A percentile compares a stretch with the other conserved stretches of the same genome.
Conservation (phyloP, 78 protist genomes). For the Salpingoeca rosetta region DNA sequence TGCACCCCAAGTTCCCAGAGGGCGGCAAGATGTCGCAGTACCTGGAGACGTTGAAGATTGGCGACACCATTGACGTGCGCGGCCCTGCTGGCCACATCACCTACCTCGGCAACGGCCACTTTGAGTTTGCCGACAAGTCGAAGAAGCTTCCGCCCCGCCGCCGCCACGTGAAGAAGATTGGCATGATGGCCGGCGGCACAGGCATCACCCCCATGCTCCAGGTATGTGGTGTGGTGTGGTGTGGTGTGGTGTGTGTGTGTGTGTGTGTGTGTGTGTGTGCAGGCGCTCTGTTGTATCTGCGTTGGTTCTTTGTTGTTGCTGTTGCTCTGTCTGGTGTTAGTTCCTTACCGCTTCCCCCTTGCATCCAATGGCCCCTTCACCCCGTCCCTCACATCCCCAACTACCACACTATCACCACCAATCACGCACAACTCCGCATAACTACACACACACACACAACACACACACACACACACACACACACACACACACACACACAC, state of each 20-base stretch:
- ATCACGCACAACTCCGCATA: too few species aligned
- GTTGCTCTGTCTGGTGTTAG: too few species aligned
- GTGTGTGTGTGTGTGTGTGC: too few species aligned
- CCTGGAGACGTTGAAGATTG: constrained; percentile 34
- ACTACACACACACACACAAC: not conserved
- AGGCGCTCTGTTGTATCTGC: too few species aligned
- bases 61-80: constrained; percentile 46
- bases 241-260: too few species aligned
- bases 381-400: not conserved
- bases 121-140: not conserved
- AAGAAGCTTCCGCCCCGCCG: not conserved
- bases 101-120: constrained; percentile 18
- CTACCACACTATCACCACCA: not conserved
- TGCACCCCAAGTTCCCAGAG: constrained; percentile 40
- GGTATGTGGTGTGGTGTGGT: too few species aligned
- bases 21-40: constrained; percentile 60
- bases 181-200: constrained; percentile 59
- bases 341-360: too few species aligned
- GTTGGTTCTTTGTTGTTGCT: too few species aligned
- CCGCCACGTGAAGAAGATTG: constrained; percentile 8
- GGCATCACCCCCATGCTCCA: constrained; percentile 57
- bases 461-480: not conserved
- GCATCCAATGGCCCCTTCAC: not conserved
- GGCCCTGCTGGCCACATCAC: constrained; percentile 47
- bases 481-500: not conserved